A percentile compares a stretch with the other conserved stretches of the same genome.
Conservation (phyloP, 2,329 filamentous ascomycete genomes). For the Sclerotinia sclerotiorum region DNA sequence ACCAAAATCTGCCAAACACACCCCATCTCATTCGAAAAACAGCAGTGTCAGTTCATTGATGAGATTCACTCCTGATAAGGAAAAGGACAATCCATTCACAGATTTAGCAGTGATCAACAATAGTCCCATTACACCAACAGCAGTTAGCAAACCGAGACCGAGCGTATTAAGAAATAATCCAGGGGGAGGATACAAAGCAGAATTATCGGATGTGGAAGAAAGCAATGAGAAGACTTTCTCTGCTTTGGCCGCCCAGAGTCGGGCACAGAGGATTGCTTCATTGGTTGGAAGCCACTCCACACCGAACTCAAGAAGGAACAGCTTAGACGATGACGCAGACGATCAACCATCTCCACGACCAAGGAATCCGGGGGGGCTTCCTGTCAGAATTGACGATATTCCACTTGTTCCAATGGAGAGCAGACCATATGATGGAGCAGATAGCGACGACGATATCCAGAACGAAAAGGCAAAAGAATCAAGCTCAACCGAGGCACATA, state of each 20-base stretch:
- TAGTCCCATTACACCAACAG: slow-evolving; percentile 15
- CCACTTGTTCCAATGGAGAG: slow-evolving; percentile 38
- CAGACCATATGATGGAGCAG: slow-evolving; percentile 31
- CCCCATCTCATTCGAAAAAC: slow-evolving; percentile 37
- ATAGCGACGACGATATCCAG: slow-evolving; percentile 34
- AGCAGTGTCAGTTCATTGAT: slow-evolving; percentile 29
- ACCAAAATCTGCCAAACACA: slow-evolving; percentile 27
- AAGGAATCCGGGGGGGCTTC: slow-evolving; percentile 25
- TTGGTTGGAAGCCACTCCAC: slow-evolving; percentile 39
- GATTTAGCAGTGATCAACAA: slow-evolving; percentile 26
- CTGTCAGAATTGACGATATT: slow-evolving; percentile 39
- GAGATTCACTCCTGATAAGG: slow-evolving; percentile 32
- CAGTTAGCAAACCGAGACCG: slow-evolving; percentile 32
- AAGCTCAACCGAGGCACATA: slow-evolving; percentile 46
- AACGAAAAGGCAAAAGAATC: slow-evolving; percentile 29
- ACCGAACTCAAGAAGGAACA: slow-evolving; percentile 38
- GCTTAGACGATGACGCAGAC: slow-evolving; percentile 36
- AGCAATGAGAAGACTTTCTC: slow-evolving; percentile 38
- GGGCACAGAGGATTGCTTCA: slow-evolving; percentile 38
- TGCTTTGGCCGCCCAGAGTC: slow-evolving; percentile 38
- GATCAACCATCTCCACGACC: slow-evolving; percentile 24
- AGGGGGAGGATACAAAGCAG: slow-evolving; percentile 8
- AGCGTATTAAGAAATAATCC: slow-evolving; percentile 35
- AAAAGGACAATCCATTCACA: slow-evolving; percentile 37
- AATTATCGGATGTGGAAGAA: slow-evolving; percentile 29